Base-by-base conservation (phyloP, 1,284 basidiomycete species). In the Cutaneotrichosporon cutaneum region DNA sequence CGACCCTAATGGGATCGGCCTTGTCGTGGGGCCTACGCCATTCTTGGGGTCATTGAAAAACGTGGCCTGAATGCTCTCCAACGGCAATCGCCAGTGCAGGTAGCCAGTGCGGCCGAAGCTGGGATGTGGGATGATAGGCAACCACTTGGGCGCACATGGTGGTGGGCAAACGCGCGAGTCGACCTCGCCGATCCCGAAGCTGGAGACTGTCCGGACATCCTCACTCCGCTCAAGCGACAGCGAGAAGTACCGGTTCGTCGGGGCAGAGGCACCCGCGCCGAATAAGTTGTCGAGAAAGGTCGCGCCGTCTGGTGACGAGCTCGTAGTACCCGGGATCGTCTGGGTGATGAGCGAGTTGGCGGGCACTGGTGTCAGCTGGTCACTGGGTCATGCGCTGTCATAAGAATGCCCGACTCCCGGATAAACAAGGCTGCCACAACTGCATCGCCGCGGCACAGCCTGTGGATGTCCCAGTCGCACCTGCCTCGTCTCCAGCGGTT, bases 201-300 rank as follows among this genome's bases (percentile, higher is more conserved):
- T 64, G 6, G 75, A 77, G n/a, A 48, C 51, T 5, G 77, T 78
- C 8, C 77, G 70, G 3, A 74, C 69, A 60, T 80, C 78, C 54
- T 77, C 75, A n/a, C 70, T 64, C 2, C 78, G 69, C 42, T 68
- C 77, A 10, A 80, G 68, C 1, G 74, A 70, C 22, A 80, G 67
- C 10, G 75, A 67, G 53, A 80, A 77, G 21, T 77, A 65, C 0
- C 77, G 70, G 21, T 77, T 67, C 2, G 71, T 67, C 0, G 78
- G 78, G 1, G 78, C 78, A 1, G 68, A 72, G 0, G 65, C 36
- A 0, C 78, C 78, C 0, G 71, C 65, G n/a, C 78, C 77, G 56
- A 79, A 80, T 4, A 80, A 56, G 55, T 80, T 80, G 63, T 80
- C 78, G 14, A 80, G 73, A 60, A 78, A 78, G 0, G 77, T 77